Base-by-base conservation (phyloP, 2,329 filamentous ascomycete genomes). In the Pestalotiopsis sp. region DNA sequence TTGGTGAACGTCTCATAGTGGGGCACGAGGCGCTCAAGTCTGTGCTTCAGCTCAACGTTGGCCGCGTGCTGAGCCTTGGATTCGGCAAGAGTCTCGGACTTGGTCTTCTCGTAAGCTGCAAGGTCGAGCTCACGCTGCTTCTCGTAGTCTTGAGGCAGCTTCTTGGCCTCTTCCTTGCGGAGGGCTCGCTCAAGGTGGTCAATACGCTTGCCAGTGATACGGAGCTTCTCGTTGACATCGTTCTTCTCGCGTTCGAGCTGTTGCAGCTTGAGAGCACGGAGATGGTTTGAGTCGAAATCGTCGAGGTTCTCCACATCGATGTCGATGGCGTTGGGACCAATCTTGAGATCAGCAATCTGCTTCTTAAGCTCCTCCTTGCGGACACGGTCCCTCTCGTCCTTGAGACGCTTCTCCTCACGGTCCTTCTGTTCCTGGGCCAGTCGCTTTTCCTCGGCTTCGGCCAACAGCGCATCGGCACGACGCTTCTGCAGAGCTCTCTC, bases 171-270 rank as follows among this genome's bases (percentile, higher is more conserved):
- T 83, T 98, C 96, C 80, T 95, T 93, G 76, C 96, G 91, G 88
- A 97, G 97, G 48, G 96, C 96, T 84, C 96, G 93, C 85, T 99
- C 96, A 74, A 99, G 84, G 82, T 99, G 95, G 78, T 99, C 96
- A 75, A 98, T 93, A 71, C 96, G 92, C 89, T 98, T 98, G 79
- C 92, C 94, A 69, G 94, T 97, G 75, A 97, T 89, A 75, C 94
- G 91, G 65, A 98, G 89, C 78, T 92, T 94, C 82, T 98, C 94
- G 71, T 92, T 93, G 73, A 98, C 90, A 77, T 96, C 94, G 77
- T 95, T 97, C 91, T 98, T 99, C 86, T 98, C 96, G 75, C 95
- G 94, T 83, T 98, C 96, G 11, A 99, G 89, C 81, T 97, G 95
- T 69, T 93, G 92, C 68, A 99, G 88, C 86, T 98, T 98, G 83